phyloP scores from a whole-genome alignment of 1,139 yeast genomes.

The Pichia norvegensis region DNA sequence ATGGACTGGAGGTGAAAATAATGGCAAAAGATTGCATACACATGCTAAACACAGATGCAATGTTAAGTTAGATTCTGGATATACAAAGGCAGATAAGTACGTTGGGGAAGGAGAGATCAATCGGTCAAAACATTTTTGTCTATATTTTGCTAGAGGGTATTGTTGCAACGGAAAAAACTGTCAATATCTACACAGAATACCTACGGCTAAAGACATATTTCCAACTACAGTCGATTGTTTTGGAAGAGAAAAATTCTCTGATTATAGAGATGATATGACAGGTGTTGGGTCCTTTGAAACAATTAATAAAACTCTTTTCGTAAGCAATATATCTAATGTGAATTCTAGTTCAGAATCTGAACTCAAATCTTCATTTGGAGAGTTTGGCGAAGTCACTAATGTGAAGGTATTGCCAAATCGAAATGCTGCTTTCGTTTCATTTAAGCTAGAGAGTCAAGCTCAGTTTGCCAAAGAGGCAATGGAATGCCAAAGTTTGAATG shows the following conservation, averaged over 20 bases:
- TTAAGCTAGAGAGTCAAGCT: slow-evolving; percentile 59
- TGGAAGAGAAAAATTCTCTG: slow-evolving; percentile 81
- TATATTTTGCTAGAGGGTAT: slow-evolving; percentile 84
- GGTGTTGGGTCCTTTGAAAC: slow-evolving; percentile 83
- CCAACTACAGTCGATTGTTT: slow-evolving; percentile 75
- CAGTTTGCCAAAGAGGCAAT: slow-evolving; percentile 94
- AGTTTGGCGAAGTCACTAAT: slow-evolving; percentile 73
- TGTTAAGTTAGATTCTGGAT: slow-evolving; percentile 60
- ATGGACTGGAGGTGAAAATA: slow-evolving; percentile 70
- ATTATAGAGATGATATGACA: slow-evolving; percentile 86
- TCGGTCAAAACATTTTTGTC: slow-evolving; percentile 46
- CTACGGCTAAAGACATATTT: slow-evolving; percentile 38
- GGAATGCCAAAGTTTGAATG: slow-evolving; percentile 64
- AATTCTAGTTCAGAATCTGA: slow-evolving; percentile 36
- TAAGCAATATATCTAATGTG: slow-evolving; percentile 52
- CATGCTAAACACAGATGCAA: slow-evolving; percentile 47
- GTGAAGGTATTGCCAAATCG: slow-evolving; percentile 54
- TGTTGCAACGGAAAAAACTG: slow-evolving; percentile 76
- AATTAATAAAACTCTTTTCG: slow-evolving; percentile 64
- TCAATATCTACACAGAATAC: slow-evolving; percentile 69
- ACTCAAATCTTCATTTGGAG: slow-evolving; percentile 50
- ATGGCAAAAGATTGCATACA: slow-evolving; percentile 29
- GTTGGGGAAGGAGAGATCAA: slow-evolving; percentile 29
- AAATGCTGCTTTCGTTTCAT: slow-evolving; percentile 77
- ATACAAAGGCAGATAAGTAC: slow-evolving; percentile 55